Evolutionary conservation across 2,329 filamentous ascomycete genomes (phyloP), one percentile per base, ranked within the genome.

Genomic region (Aspergillus ibericus): DNA sequence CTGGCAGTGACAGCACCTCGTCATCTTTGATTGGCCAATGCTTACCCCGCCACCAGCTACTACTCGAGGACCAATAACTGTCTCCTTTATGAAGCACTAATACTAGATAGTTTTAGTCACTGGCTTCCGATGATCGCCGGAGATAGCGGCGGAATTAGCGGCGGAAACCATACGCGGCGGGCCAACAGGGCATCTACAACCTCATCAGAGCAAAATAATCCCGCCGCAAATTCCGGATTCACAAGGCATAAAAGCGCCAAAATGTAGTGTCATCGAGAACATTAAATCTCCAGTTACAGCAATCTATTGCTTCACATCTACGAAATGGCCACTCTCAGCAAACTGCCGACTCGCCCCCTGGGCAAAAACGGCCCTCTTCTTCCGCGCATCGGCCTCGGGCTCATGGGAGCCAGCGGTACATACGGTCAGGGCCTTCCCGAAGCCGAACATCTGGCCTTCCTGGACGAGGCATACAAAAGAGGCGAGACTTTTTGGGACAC

Each of bases 401-500:
- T 67, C 15, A 73, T 74, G 71, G 64, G 68, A 5, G 47, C 68
- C 3, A 68, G 65, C 25, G 62, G 55, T 5, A 61, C 60, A 29
- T 77, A 78, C 57, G 74, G 73, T n/a, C 36, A 60, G 18, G 53
- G 63, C 1, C 58, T 66, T 0, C 58, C 70, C 3, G 78, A 83
- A 13, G 70, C 77, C 47, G 77, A 81, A n/a, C 75, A 75, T 3
- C 68, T 82, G 10, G 69, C 68, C 0, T 47, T 83, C 0, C 73
- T 82, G 0, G 80, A 83, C 59, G 73, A 76, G 7, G 78, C 80
- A 3, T 70, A 77, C 13, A 74, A 80, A 40, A 61, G 76, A 3
- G 80, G 80, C 1, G 70, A 70, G 22, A 75, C 72, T 1, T 77
- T 78, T 55, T 81, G 79, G 78, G 78, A 81, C 57, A 76, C 72